These are phyloP conservation scores for Piper betle DNA, from an alignment of 164 flowering plant species.

Conservation along the genomic window DNA sequence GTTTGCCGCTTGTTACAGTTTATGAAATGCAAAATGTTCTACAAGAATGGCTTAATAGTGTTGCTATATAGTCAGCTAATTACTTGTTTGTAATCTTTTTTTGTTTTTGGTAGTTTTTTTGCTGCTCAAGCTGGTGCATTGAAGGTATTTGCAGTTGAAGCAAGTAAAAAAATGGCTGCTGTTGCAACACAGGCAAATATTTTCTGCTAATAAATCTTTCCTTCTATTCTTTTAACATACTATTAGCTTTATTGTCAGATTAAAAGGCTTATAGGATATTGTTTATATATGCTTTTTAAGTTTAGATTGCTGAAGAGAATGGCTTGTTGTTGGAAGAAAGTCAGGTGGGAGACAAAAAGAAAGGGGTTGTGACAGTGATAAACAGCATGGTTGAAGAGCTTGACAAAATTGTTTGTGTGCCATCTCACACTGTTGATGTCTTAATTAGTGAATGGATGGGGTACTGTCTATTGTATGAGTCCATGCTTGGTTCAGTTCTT, in stretches of 20 bases:
- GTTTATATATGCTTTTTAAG: neutral
- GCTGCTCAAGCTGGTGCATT: conserved; percentile 96
- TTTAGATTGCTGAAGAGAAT: conserved; percentile 59
- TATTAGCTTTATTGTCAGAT: neutral
- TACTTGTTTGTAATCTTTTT: neutral
- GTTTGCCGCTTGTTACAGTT: no score
- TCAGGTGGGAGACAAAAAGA: conserved; percentile 10
- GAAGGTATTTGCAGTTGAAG: conserved; percentile 81
- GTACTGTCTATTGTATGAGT: conserved; percentile 83
- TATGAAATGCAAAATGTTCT: no score
- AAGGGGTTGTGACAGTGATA: conserved; percentile 56
- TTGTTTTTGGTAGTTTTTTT: conserved; percentile 40
- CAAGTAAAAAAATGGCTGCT: conserved; percentile 81
- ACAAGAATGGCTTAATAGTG: no score
- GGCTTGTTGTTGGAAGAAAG: conserved; percentile 26
- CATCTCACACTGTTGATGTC: conserved; percentile 71
- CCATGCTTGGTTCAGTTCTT: conserved; percentile 93
- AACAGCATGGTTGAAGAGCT: conserved; percentile 89
- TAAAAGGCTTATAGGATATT: neutral
- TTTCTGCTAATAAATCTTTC: neutral
- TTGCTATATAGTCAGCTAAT: neutral
- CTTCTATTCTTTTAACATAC: neutral
- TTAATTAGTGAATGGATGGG: conserved; percentile 99
- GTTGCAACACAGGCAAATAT: conserved; percentile 65
- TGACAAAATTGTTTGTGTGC: conserved; percentile 31